A percentile compares a stretch with the other conserved stretches of the same genome.
phyloP scores from a whole-genome alignment of 768 basidiomycete species.

The Suillus sp. region DNA sequence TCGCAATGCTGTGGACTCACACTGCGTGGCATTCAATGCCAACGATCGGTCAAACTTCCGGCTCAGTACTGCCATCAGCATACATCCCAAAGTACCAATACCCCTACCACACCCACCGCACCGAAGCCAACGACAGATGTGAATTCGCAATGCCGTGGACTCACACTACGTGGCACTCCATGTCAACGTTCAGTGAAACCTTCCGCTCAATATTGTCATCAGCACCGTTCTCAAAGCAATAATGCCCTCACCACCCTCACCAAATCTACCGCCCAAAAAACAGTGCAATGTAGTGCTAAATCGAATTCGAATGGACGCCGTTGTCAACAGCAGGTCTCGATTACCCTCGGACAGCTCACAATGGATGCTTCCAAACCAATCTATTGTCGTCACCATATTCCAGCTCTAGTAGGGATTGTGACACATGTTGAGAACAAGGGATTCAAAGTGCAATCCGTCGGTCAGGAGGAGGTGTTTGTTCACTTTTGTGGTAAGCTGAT shows the following conservation, averaged over 20 bases:
- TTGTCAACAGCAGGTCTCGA: not conserved
- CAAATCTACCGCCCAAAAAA: no score
- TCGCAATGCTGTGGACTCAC: not conserved
- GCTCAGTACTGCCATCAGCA: not conserved
- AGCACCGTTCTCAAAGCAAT: not conserved
- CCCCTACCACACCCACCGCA: not conserved
- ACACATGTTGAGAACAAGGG: constrained; percentile 48
- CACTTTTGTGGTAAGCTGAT: constrained; percentile 54
- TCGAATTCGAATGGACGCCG: not conserved
- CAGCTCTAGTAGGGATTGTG: constrained; percentile 20
- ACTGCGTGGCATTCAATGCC: not conserved
- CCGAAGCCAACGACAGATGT: not conserved
- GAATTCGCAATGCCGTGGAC: not conserved
- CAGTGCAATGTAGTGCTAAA: not conserved
- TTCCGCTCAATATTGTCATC: not conserved
- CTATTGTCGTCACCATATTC: not conserved
- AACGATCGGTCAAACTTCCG: not conserved
- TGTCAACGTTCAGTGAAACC: not conserved
- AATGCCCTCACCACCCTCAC: no score
- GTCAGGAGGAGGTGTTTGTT: constrained; percentile 45
- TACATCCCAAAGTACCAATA: not conserved
- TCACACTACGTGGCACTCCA: not conserved
- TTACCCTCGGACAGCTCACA: no score
- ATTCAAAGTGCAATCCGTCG: constrained; percentile 53
- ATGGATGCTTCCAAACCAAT: not conserved